Percentiles rank a stretch among this genome's conserved stretches.
phyloP scores from a whole-genome alignment of 495 filamentous ascomycete species.

The Bathelium albidoporum region DNA sequence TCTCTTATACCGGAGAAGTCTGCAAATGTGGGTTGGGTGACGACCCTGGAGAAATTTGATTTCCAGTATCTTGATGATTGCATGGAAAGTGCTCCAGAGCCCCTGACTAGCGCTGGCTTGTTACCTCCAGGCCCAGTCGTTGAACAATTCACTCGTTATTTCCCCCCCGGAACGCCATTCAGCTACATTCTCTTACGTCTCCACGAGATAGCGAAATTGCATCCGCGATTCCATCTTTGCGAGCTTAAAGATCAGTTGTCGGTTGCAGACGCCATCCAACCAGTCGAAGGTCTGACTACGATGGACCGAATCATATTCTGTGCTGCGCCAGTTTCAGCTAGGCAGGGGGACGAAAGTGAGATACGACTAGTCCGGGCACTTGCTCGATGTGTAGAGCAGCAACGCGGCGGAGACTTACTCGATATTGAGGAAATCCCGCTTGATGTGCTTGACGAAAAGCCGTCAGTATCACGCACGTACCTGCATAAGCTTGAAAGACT shows the following conservation, averaged over 20 bases:
- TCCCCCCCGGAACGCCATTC: slow-evolving; percentile 65
- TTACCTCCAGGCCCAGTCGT: slow-evolving; percentile 56
- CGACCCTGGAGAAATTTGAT: slow-evolving; percentile 64
- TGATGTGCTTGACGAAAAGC: slow-evolving; percentile 26
- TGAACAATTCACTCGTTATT: slow-evolving; percentile 63
- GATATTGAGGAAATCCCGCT: slow-evolving; percentile 39
- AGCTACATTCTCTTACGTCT: slow-evolving; percentile 65
- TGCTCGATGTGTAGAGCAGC: slow-evolving; percentile 56
- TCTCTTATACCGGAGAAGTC: slow-evolving; percentile 19
- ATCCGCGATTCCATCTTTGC: slow-evolving; percentile 65
- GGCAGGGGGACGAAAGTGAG: slow-evolving; percentile 27
- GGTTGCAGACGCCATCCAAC: slow-evolving; percentile 61
- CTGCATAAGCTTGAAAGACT: slow-evolving; percentile 58
- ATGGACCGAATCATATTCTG: slow-evolving; percentile 66
- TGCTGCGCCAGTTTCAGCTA: slow-evolving; percentile 48
- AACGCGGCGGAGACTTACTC: slow-evolving; percentile 54
- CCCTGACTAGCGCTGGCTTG: slow-evolving; percentile 64
- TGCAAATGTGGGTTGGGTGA: slow-evolving; percentile 58
- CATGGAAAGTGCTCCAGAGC: slow-evolving; percentile 51
- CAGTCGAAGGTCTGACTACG: slow-evolving; percentile 50
- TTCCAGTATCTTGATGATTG: slow-evolving; percentile 49
- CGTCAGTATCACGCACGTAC: slow-evolving; percentile 38
- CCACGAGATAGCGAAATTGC: slow-evolving; percentile 49
- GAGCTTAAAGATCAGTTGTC: slow-evolving; percentile 44
- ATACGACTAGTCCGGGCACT: slow-evolving; percentile 43